Percentiles rank a stretch among this genome's conserved stretches.
Conservation (phyloP, 2,329 filamentous ascomycete genomes). For the Colletotrichum liaoningense region DNA sequence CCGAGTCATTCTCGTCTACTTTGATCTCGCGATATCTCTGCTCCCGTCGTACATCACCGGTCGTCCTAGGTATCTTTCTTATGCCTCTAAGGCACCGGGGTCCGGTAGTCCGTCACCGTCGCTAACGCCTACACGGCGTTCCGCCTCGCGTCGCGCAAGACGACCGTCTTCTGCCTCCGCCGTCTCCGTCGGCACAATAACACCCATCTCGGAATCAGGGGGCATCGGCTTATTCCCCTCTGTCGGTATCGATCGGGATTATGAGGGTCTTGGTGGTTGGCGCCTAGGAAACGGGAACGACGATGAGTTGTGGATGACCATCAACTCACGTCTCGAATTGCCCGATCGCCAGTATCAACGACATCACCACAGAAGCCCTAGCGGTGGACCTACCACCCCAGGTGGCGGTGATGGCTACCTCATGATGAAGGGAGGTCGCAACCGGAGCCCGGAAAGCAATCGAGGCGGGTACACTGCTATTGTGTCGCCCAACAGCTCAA, state of each 20-base stretch:
- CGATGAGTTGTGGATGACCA: slow-evolving; percentile 59
- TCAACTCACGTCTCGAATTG: slow-evolving; percentile 63
- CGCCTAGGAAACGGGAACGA: slow-evolving; percentile 57
- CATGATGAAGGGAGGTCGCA: slow-evolving; percentile 56
- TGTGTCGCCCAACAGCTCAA: slow-evolving; percentile 59
- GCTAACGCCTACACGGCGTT: slow-evolving; percentile 33
- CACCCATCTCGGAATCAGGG: slow-evolving; percentile 42
- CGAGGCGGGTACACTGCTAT: slow-evolving; percentile 34
- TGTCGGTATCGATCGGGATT: slow-evolving; percentile 65
- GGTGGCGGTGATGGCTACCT: slow-evolving; percentile 52
- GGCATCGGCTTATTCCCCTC: slow-evolving; percentile 57
- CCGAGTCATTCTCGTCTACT: slow-evolving; percentile 70
- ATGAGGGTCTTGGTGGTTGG: slow-evolving; percentile 71
- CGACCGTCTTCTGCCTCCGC: slow-evolving; percentile 24
- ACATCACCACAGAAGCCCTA: slow-evolving; percentile 57
- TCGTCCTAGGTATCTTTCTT: slow-evolving; percentile 45
- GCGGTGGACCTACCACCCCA: slow-evolving; percentile 51
- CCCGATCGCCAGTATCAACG: slow-evolving; percentile 54
- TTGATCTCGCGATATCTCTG: slow-evolving; percentile 70
- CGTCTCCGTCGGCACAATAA: slow-evolving; percentile 30
- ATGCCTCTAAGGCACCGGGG: slow-evolving; percentile 41
- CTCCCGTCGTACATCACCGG: slow-evolving; percentile 65
- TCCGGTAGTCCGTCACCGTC: slow-evolving; percentile 34
- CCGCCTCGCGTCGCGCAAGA: slow-evolving; percentile 19
- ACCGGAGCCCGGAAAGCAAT: slow-evolving; percentile 48